These are phyloP conservation scores for Stagonosporopsis rhizophila DNA, from an alignment of 2,329 filamentous ascomycete species.

Conservation along the genomic window DNA sequence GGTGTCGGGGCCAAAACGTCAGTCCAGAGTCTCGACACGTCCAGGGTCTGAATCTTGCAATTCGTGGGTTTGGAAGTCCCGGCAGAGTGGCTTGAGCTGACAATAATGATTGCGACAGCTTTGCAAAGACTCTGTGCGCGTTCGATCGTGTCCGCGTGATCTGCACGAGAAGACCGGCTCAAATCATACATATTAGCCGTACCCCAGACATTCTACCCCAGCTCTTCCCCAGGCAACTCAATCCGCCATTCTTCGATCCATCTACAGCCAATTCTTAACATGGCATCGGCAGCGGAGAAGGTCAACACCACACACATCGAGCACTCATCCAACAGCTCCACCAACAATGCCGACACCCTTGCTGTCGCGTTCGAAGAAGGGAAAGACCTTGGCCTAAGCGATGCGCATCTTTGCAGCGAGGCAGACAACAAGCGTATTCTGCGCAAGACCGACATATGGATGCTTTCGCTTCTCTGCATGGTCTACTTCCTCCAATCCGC, in stretches of 20 bases:
- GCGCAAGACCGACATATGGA: constrained; percentile 32
- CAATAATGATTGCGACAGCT: not conserved
- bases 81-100: constrained; percentile 7
- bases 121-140: constrained; percentile 1
- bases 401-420: constrained; percentile 29
- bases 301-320: constrained; percentile 18
- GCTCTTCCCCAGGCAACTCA: constrained; percentile 9
- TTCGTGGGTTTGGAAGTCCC: constrained; percentile 17
- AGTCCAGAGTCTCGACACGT: not conserved
- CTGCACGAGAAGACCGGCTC: constrained; percentile 8
- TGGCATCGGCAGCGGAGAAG: constrained; percentile 29
- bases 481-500: constrained; percentile 35
- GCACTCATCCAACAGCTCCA: constrained; percentile 20
- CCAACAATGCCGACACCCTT: constrained; percentile 7
- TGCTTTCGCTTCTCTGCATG: constrained; percentile 35
- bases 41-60: not conserved
- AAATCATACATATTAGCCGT: constrained; percentile 17
- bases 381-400: constrained; percentile 23
- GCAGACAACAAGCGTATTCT: constrained; percentile 33
- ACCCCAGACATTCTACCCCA: constrained; percentile 20
- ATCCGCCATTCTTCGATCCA: not conserved
- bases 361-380: constrained; percentile 31
- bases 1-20: not conserved
- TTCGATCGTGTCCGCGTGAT: constrained; percentile 4
- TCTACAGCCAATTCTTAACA: constrained; percentile 5